Evolutionary conservation across 345 rosid species (phyloP), one percentile per base, ranked within the genome.

Genomic region (Cardamine resedifolia): DNA sequence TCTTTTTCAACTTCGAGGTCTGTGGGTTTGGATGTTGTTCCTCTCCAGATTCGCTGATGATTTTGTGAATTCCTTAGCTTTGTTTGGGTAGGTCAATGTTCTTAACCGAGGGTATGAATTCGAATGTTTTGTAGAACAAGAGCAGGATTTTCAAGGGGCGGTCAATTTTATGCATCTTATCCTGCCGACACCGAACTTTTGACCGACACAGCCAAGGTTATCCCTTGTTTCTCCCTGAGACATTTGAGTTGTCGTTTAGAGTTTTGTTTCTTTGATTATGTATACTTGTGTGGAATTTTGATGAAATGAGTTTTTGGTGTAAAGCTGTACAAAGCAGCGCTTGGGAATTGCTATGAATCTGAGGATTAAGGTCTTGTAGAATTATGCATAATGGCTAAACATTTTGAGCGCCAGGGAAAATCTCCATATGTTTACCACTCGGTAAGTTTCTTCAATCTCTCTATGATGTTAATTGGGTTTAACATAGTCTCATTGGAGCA

Each of bases 361-460:
- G 97, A 93, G 68, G 94, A 90, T 15, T 88, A 96, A 97, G 89
- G 94, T n/a, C n/a, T n/a, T n/a, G n/a, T n/a, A n/a, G n/a, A n/a
- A n/a, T n/a, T n/a, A n/a, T n/a, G n/a, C n/a, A n/a, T 90, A 74
- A 87, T 90, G 92, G 83, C 86, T 70, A 93, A 90, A 74, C 98
- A 93, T 78, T 93, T 93, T 26, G 96, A 90, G 39, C 98, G 94
- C 26, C 98, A 93, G 77, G 98, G 88, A 30, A 90, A 93, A 71
- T 84, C 92, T 0, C 97, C 98, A 1, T 93, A 93, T 59, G 92
- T 96, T 4, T 93, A 93, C 75, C 97, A 93, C 74, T 81, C 97
- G 0, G 98, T 90, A 79, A 83, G 91, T 78, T 58, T 5, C 60
- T 3, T 36, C 4, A 31, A 44, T 41, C 24, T 38, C 66, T 43